Evolutionary conservation across 2,329 filamentous ascomycete genomes (phyloP).

Genomic region (Xylariomycetidae sp.): DNA sequence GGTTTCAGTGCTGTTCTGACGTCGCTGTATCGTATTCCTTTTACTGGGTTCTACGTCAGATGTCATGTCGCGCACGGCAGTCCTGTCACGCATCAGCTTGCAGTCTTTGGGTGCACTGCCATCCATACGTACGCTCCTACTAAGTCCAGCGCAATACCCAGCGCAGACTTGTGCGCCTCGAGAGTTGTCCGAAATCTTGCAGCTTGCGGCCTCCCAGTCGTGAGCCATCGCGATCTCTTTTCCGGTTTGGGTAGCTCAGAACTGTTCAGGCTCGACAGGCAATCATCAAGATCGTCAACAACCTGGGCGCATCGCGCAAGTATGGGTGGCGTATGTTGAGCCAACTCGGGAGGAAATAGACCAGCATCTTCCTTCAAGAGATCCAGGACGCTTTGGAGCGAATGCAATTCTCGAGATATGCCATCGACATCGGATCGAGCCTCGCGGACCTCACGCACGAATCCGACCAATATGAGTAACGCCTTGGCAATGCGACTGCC

Average conservation of each 20-base stretch:
- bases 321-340: constrained; percentile 30
- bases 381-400: constrained; percentile 33
- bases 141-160: constrained; percentile 37
- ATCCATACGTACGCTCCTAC: constrained; percentile 31
- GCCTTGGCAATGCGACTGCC: constrained; percentile 30
- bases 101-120: constrained; percentile 2
- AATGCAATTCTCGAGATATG: constrained; percentile 37
- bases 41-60: constrained; percentile 14
- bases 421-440: constrained; percentile 33
- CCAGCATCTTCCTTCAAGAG: constrained; percentile 35
- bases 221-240: constrained; percentile 33
- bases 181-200: constrained; percentile 28
- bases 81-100: constrained; percentile 18
- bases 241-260: constrained; percentile 28
- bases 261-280: constrained; percentile 27
- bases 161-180: constrained; percentile 32
- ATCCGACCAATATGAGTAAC: constrained; percentile 27
- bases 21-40: constrained; percentile 17
- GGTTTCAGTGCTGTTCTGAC: constrained; percentile 17
- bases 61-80: constrained; percentile 19
- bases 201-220: constrained; percentile 27
- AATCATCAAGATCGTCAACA: constrained; percentile 32
- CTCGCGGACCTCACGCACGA: constrained; percentile 37
- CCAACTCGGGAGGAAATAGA: constrained; percentile 31
- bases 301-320: constrained; percentile 31